A percentile compares a stretch with the other conserved stretches of the same genome.
Conservation (phyloP, 2,329 filamentous ascomycete species). For the Paraphaeosphaeria sporulosa region DNA sequence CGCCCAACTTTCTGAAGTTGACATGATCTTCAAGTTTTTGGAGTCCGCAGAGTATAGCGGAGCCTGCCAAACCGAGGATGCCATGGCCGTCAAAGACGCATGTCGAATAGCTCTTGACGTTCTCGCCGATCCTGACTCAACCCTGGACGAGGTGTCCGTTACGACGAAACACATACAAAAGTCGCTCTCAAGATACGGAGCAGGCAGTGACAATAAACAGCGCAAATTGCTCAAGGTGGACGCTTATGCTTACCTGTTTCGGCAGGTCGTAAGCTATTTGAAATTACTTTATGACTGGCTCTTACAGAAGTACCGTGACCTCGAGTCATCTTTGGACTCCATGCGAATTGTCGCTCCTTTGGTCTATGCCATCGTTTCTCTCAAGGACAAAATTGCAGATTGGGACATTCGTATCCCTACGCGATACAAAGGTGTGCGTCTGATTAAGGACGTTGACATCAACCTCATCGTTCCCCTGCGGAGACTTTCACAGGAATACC, state of each 20-base stretch:
- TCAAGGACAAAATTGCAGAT: conserved; percentile 32
- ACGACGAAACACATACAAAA: conserved; percentile 16
- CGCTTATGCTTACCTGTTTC: conserved; percentile 37
- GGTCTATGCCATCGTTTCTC: conserved; percentile 24
- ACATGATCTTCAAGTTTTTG: conserved; percentile 32
- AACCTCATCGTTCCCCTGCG: conserved; percentile 39
- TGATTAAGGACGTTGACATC: conserved; percentile 32
- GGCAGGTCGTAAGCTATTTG: conserved; percentile 24
- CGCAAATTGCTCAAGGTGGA: conserved; percentile 34
- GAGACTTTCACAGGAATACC: conserved; percentile 16
- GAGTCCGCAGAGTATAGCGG: conserved; percentile 25
- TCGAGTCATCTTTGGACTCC: conserved; percentile 20
- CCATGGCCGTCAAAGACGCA: conserved; percentile 16
- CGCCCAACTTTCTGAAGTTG: conserved; percentile 16
- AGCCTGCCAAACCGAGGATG: conserved; percentile 28
- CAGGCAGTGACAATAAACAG: conserved; percentile 9
- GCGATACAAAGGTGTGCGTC: conserved; percentile 25
- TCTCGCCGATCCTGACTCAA: conserved; percentile 13
- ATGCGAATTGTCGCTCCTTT: conserved; percentile 29
- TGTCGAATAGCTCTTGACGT: conserved; percentile 20
- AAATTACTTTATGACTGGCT: conserved; percentile 28
- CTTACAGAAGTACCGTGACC: conserved; percentile 8
- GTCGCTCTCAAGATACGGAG: conserved; percentile 15
- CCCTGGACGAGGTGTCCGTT: conserved; percentile 19
- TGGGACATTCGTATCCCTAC: conserved; percentile 31